phyloP scores from a whole-genome alignment of 2,329 filamentous ascomycete species.

The Coccinonectria pachysandricola region DNA sequence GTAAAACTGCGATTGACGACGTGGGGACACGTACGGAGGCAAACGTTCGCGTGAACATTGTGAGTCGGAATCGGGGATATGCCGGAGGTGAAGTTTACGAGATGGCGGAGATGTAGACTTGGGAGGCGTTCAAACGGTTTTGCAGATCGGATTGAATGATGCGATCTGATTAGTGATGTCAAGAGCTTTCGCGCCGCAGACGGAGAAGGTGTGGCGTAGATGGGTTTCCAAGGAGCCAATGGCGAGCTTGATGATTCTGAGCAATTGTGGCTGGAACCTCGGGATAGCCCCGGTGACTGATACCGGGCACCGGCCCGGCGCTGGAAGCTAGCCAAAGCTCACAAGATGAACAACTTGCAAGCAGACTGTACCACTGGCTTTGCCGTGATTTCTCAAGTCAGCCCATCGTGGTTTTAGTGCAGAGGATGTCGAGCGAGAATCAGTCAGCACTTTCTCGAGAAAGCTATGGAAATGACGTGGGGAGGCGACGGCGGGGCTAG shows the following conservation, averaged over 20 bases:
- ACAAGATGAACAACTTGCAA: too few species aligned
- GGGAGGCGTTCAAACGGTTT: constrained; percentile 1
- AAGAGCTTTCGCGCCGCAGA: constrained; percentile 12
- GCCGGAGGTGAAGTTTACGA: too few species aligned
- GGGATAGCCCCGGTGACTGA: constrained; percentile 2
- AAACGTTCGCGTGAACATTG: constrained; percentile 20
- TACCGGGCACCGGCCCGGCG: constrained; percentile 1
- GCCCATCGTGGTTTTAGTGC: too few species aligned
- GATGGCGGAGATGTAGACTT: constrained; percentile 7
- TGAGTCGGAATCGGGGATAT: constrained; percentile 4
- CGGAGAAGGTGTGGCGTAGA: constrained; percentile 8
- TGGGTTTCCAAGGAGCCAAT: constrained; percentile 11
- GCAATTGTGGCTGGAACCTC: constrained; percentile 2
- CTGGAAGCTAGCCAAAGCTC: background rate
- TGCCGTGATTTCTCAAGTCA: too few species aligned
- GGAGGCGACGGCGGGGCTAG: too few species aligned
- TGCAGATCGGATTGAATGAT: constrained; percentile 5
- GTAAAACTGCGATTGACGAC: too few species aligned
- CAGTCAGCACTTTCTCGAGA: too few species aligned
- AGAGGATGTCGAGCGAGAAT: too few species aligned
- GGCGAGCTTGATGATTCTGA: constrained; percentile 8
- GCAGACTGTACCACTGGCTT: too few species aligned
- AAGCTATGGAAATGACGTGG: too few species aligned
- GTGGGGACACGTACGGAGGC: constrained; percentile 9
- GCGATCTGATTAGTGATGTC: constrained; percentile 15